phyloP scores from a whole-genome alignment of 1,284 basidiomycete species.

The Malassezia slooffiae region DNA sequence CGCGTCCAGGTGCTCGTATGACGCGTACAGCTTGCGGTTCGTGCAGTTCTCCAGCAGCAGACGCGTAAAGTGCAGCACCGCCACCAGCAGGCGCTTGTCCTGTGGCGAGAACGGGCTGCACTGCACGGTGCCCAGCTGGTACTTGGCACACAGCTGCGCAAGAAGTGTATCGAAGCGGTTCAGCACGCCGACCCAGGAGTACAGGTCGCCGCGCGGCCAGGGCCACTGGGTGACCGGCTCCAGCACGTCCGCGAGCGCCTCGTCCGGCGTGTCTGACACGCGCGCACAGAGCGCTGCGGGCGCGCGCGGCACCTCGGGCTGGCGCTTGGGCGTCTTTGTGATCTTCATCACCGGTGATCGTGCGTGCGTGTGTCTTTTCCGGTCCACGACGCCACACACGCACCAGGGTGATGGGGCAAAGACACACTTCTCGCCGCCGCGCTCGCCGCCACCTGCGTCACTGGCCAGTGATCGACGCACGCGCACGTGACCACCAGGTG shows the following conservation, averaged over 20 bases:
- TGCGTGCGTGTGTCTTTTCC: too few species aligned
- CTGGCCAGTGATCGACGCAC: too few species aligned
- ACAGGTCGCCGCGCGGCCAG: constrained; percentile 92
- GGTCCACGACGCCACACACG: too few species aligned
- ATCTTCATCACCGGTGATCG: constrained; percentile 37
- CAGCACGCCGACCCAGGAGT: constrained; percentile 87
- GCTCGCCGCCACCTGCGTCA: too few species aligned
- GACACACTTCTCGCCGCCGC: too few species aligned
- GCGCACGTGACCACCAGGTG: too few species aligned
- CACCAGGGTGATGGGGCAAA: too few species aligned
- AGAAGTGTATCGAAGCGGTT: constrained; percentile 88
- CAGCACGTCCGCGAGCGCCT: constrained; percentile 34
- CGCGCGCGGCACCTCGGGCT: constrained; percentile 32
- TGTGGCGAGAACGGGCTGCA: constrained; percentile 64
- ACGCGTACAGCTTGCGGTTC: constrained; percentile 89
- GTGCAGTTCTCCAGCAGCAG: constrained; percentile 93
- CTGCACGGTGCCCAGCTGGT: constrained; percentile 52
- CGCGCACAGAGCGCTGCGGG: constrained; percentile 26
- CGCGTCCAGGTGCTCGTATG: constrained; percentile 90
- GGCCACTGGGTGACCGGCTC: constrained; percentile 56
- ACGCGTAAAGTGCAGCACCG: constrained; percentile 76
- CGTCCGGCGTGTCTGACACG: constrained; percentile 28
- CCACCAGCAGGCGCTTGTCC: constrained; percentile 64
- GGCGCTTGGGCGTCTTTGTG: constrained; percentile 42
- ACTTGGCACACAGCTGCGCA: constrained; percentile 68